These are phyloP conservation scores for Nectriaceae sp. DNA, from an alignment of 2,329 filamentous ascomycete species.

Conservation along the genomic window DNA sequence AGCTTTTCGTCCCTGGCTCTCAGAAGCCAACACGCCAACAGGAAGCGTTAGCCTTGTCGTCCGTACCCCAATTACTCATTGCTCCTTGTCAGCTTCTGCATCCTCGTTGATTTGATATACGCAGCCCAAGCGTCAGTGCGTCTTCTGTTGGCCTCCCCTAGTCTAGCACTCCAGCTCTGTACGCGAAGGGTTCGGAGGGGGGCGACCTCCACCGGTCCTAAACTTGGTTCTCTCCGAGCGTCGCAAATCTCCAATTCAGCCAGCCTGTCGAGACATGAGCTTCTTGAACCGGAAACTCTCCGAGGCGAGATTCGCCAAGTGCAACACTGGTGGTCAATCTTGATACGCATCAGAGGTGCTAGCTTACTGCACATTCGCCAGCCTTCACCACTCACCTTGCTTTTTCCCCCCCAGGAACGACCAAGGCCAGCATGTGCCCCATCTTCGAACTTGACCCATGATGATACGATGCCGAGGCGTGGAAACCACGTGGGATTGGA, in stretches of 20 bases:
- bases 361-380: no score
- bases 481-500: not conserved
- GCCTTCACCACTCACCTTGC: not conserved
- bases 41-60: not conserved
- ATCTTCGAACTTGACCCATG: not conserved
- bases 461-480: slow-evolving; percentile 1
- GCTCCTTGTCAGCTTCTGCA: not conserved
- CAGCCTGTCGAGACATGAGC: not conserved
- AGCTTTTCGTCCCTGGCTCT: no score
- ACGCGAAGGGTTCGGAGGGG: no score
- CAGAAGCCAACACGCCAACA: no score
- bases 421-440: not conserved
- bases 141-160: not conserved
- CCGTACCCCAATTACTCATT: not conserved
- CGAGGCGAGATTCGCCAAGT: not conserved
- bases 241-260: not conserved
- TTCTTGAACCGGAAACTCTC: not conserved
- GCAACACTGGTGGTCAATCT: no score
- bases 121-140: not conserved
- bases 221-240: no score
- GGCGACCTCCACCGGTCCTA: no score
- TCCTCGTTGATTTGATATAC: not conserved
- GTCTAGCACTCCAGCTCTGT: no score
- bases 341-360: no score
- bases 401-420: not conserved